Evolutionary conservation across 1,139 yeast genomes (phyloP).

Genomic region (Magnusiomyces suaveolens): DNA sequence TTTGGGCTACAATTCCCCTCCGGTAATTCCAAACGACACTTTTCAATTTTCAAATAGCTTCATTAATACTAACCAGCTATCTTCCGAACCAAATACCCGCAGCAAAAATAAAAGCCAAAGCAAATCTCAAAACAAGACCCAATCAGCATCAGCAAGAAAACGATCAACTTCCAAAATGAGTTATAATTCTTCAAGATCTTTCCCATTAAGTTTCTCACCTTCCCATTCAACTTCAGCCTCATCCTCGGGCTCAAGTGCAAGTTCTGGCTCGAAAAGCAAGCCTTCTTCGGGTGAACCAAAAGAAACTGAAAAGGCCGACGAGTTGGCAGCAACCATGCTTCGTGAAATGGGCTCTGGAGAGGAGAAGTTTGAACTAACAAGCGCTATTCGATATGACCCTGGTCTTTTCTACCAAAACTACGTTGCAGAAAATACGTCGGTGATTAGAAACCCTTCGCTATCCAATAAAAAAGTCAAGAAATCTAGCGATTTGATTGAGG

Average conservation of each 20-base stretch:
- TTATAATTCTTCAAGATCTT: no score
- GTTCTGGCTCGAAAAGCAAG: no score
- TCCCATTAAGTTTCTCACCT: no score
- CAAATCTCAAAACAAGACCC: no score
- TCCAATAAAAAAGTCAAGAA: no score
- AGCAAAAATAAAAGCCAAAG: no score
- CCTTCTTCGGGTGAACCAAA: background rate
- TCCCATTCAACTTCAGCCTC: no score
- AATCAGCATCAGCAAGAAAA: no score
- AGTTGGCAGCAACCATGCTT: background rate
- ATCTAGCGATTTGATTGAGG: background rate
- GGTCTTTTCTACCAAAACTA: constrained; percentile 21
- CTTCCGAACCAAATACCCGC: no score
- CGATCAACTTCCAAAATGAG: no score
- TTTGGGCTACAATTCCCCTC: no score
- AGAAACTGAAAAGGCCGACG: background rate
- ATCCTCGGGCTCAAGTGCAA: no score
- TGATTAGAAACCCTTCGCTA: constrained; percentile 19
- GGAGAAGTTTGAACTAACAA: constrained; percentile 16
- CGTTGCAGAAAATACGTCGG: background rate
- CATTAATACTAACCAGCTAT: background rate
- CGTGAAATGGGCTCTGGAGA: background rate
- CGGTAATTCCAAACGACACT: background rate
- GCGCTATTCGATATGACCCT: constrained; percentile 72
- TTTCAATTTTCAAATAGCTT: background rate